phyloP scores from a whole-genome alignment of 2,329 filamentous ascomycete species.

The Penicillium sp. region DNA sequence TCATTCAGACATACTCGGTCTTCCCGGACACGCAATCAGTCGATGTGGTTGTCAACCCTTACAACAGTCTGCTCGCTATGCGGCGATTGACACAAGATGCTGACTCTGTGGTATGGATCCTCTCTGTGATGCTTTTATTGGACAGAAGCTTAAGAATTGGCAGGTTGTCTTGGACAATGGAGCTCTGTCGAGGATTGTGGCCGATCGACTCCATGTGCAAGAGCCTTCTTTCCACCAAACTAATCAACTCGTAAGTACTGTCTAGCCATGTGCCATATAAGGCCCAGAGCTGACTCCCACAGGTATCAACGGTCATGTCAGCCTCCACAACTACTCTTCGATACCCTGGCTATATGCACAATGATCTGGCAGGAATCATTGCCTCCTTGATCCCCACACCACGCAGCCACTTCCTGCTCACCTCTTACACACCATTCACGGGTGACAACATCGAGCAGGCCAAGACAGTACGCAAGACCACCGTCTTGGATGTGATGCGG shows the following conservation, averaged over 20 bases:
- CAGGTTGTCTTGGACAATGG: constrained; percentile 89
- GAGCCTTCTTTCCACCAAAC: constrained; percentile 96
- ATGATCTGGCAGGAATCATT: constrained; percentile 94
- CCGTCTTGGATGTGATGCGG: constrained; percentile 95
- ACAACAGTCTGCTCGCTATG: constrained; percentile 94
- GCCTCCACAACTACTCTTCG: constrained; percentile 92
- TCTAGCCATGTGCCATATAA: background rate
- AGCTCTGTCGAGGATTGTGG: constrained; percentile 85
- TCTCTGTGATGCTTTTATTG: no score
- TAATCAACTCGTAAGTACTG: constrained; percentile 69
- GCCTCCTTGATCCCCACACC: constrained; percentile 94
- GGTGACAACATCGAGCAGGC: constrained; percentile 94
- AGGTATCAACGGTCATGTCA: constrained; percentile 96
- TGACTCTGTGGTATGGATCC: constrained; percentile 71
- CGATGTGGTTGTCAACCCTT: constrained; percentile 95
- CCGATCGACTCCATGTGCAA: constrained; percentile 88
- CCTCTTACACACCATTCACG: constrained; percentile 95
- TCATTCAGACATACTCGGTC: constrained; percentile 98
- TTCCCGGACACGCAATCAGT: constrained; percentile 89
- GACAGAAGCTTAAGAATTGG: constrained; percentile 21
- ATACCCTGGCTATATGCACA: constrained; percentile 99
- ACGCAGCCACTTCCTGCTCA: constrained; percentile 96
- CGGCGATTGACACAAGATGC: constrained; percentile 88
- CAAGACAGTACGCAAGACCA: constrained; percentile 96
- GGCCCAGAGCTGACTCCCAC: constrained; percentile 6